Evolutionary conservation across 441 rosid genomes (phyloP).

Genomic region (Dalechampia spathulata): DNA sequence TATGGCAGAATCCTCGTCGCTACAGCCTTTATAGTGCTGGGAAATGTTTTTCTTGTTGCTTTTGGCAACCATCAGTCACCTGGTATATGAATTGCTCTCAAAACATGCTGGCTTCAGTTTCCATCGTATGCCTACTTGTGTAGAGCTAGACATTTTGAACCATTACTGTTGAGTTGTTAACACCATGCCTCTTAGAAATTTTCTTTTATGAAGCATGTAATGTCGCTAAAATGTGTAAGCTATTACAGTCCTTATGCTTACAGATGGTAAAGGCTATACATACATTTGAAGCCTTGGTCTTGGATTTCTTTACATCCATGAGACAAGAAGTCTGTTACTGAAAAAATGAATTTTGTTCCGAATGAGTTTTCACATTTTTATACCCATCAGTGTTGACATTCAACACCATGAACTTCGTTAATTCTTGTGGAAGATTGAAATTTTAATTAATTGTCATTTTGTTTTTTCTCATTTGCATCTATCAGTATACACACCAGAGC

Average conservation of each 20-base stretch:
- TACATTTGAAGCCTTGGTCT: too few relatives aligned
- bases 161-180: too few relatives aligned
- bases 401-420: background rate
- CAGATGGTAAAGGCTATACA: too few relatives aligned
- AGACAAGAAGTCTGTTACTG: too few relatives aligned
- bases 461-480: background rate
- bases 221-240: too few relatives aligned
- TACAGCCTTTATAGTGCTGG: conserved; percentile 89
- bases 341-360: too few relatives aligned
- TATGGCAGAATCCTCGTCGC: conserved; percentile 74
- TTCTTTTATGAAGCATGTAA: too few relatives aligned
- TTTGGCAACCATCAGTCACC: conserved; percentile 99
- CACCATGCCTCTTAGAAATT: too few relatives aligned
- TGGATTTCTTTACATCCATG: too few relatives aligned
- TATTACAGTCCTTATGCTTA: too few relatives aligned
- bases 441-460: background rate
- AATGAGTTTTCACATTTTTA: too few relatives aligned
- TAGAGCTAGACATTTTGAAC: background rate
- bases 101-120: background rate
- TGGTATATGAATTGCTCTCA: conserved; percentile 37
- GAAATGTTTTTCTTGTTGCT: conserved; percentile 89
- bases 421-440: conserved; percentile 3
- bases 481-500: conserved; percentile 92
- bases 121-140: background rate
- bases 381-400: background rate